Conservation (phyloP, 495 filamentous ascomycete genomes). For the Neohortaea acidophila region DNA sequence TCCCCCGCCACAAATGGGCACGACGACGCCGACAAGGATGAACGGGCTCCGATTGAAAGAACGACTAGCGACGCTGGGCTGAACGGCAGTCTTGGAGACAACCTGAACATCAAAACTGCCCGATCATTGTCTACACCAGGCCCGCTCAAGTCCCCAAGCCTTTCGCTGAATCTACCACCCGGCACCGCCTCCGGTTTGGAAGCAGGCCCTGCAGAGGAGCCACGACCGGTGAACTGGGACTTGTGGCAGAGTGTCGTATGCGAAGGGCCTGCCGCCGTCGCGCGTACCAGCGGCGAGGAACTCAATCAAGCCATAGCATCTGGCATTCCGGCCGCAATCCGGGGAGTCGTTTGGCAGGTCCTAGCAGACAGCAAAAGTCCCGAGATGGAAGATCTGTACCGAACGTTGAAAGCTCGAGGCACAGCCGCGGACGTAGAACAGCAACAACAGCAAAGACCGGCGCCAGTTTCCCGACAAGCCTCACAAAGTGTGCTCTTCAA, state of each 20-base stretch:
- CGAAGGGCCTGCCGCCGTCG: conserved; percentile 74
- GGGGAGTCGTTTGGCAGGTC: conserved; percentile 96
- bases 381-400: conserved; percentile 77
- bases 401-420: conserved; percentile 62
- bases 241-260: conserved; percentile 94
- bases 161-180: conserved; percentile 53
- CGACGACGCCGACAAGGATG: background rate
- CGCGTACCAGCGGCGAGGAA: conserved; percentile 69
- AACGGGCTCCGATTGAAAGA: conserved; percentile 1
- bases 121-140: conserved; percentile 13
- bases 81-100: conserved; percentile 12
- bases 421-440: conserved; percentile 45
- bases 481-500: conserved; percentile 1
- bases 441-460: conserved; percentile 19
- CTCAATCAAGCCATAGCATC: conserved; percentile 79
- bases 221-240: conserved; percentile 79
- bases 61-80: conserved; percentile 8
- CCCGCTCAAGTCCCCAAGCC: conserved; percentile 33
- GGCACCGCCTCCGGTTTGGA: conserved; percentile 68
- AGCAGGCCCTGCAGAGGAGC: conserved; percentile 49
- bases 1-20: conserved; percentile 14
- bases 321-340: conserved; percentile 85
- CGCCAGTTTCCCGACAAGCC: conserved; percentile 8
- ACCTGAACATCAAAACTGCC: conserved; percentile 22
- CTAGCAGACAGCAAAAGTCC: conserved; percentile 84